Base-by-base conservation (phyloP, 106 monocot species). In the Iris macrosiphon region DNA sequence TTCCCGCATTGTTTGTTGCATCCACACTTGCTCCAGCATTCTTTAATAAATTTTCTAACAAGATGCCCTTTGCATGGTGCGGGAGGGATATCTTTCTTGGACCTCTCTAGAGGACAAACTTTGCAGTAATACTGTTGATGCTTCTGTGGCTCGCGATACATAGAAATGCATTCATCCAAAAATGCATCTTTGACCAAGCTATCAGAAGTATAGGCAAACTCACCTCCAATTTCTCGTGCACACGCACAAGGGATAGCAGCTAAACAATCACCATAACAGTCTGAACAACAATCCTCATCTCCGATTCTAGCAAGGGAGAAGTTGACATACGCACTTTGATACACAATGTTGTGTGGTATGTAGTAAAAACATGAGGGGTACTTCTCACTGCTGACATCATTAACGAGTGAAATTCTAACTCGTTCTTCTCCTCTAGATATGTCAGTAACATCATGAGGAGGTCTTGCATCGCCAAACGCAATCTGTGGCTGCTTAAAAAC, bases 11-110 rank as follows among this genome's bases (percentile, higher is more conserved):
- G 72, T 53, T 64, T 84, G 21, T 45, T 78, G 68, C 93, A 94
- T 3, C 84, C 93, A 58, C 93, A 94, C 54, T 94, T 94, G 12
- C 63, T 78, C 93, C 93, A 94, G 19, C 88, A 94, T 40, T 94
- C 93, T 31, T 94, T 94, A 2, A 94, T 69, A 53, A 94, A 88
- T 31, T 76, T 94, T 45, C 72, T 74, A 6, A 76, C 40, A 4
- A 70, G 43, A 59, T 92, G 91, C 18, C 81, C 91, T 45, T 85
- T 86, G 59, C 92, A 93, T 28, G 75, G 35, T 11, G 71, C 75
- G 49, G 83, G 79, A 6, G 12, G 16, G n/a, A 49, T 47, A 15
- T 76, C 87, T 6, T 66, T 40, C 24, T 0, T 49, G 7, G 49
- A 49, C 40, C 76, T 73, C 57, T 87, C 83, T 16, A 75, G 3